A percentile compares a stretch with the other conserved stretches of the same genome.
phyloP scores from a whole-genome alignment of 2,329 filamentous ascomycete genomes.

The Ilyonectria destructans region DNA sequence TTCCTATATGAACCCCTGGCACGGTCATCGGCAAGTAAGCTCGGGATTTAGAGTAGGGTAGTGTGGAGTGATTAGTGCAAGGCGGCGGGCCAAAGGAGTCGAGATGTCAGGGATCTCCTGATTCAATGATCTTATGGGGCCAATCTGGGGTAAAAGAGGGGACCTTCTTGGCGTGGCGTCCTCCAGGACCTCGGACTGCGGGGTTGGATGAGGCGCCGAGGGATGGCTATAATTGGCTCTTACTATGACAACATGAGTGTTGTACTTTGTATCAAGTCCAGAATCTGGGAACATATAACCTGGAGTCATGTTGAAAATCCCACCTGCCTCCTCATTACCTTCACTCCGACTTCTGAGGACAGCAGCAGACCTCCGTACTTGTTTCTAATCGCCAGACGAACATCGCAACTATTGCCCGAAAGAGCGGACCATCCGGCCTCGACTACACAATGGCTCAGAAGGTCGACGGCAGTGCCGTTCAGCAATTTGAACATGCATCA shows the following conservation, averaged over 20 bases:
- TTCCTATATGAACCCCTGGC: neutral
- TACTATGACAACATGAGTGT: neutral
- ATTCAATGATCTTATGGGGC: neutral
- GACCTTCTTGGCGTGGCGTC: neutral
- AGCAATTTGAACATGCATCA: neutral
- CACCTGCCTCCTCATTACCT: neutral
- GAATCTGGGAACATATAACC: neutral
- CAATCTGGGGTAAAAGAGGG: neutral
- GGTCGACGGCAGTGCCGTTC: neutral
- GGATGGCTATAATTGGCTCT: neutral
- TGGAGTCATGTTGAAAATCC: neutral
- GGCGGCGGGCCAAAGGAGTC: neutral
- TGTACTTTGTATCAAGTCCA: neutral
- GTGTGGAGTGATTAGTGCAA: neutral
- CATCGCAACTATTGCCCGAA: no score
- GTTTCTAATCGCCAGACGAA: neutral
- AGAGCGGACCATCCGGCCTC: neutral
- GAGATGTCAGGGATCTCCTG: neutral
- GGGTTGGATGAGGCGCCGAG: neutral
- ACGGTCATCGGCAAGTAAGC: neutral
- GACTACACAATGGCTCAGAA: neutral
- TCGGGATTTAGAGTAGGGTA: neutral
- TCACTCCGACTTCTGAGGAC: neutral
- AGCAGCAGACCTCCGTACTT: neutral
- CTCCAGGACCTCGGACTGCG: neutral